Conservation (phyloP, 208 protist species). For the Perkinsela sp. region DNA sequence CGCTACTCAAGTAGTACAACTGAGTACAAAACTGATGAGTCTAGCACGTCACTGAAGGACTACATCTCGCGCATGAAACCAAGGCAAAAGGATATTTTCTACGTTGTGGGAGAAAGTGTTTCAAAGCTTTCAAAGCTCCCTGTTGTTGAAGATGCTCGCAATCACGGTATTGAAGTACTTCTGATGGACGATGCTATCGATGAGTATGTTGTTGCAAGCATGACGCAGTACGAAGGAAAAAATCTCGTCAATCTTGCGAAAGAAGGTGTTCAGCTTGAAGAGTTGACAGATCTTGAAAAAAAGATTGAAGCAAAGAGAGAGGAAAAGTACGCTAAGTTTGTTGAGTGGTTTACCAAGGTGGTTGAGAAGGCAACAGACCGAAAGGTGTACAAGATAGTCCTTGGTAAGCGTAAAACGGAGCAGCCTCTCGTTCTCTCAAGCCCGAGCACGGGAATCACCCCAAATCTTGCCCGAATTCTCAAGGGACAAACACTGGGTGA, state of each 20-base stretch:
- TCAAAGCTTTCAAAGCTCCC: constrained; percentile 44
- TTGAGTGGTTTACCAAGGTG: constrained; percentile 34
- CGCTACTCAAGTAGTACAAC: constrained; percentile 42
- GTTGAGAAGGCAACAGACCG: constrained; percentile 13
- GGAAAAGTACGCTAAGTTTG: constrained; percentile 55
- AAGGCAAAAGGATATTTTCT: constrained; percentile 75
- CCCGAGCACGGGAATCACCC: constrained; percentile 67
- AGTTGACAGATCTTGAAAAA: constrained; percentile 56
- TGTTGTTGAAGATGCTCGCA: constrained; percentile 36
- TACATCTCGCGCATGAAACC: constrained; percentile 79
- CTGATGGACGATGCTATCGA: constrained; percentile 90
- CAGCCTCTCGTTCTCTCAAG: constrained; percentile 79
- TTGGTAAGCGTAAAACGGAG: constrained; percentile 68
- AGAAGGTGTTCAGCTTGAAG: constrained; percentile 73
- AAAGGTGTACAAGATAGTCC: constrained; percentile 50
- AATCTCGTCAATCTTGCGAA: constrained; percentile 83
- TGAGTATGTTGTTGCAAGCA: constrained; percentile 77
- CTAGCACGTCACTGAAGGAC: constrained; percentile 41
- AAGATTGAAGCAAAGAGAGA: constrained; percentile 60
- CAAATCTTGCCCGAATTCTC: constrained; percentile 85
- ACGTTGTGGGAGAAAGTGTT: constrained; percentile 43
- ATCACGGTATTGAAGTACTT: constrained; percentile 60
- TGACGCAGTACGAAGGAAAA: constrained; percentile 77
- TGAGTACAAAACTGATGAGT: constrained; percentile 19
- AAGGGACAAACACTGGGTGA: constrained; percentile 66